Base-by-base conservation (phyloP, 192 early-diverging fungal species). In the Bifiguratus adelaidae region DNA sequence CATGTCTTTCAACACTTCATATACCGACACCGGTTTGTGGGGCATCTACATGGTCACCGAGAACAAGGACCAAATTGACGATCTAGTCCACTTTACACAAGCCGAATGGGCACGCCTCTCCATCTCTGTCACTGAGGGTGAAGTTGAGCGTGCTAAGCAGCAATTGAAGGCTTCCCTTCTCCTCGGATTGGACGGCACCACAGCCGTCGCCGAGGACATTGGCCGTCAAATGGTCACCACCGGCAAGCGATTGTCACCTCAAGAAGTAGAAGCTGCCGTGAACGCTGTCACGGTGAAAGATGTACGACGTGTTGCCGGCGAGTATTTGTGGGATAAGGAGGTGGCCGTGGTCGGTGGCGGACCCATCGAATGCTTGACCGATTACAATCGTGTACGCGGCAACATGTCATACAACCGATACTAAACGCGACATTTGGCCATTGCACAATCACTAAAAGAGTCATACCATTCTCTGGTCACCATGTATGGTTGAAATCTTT, bases 1-100 rank as follows among this genome's bases (percentile, higher is more conserved):
- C 83, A 91, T 95, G 89, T 86, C 92, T 41, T 98, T 98, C 79
- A 96, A 98, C 77, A 97, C 95, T 20, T 92, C 91, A 13, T 98
- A 98, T 80, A 83, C 83, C 30, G 95, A 98, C 68, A 96, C 92
- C 18, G 95, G 95, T 32, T 75, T 98, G 38, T 98, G 90, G 73
- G 95, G 95, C 47, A 91, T 93, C 56, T 98, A 97, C 76, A 62
- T 90, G 44, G 80, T 83, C 30, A 82, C 87, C 18, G 87, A 95
- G 67, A 85, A 88, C 68, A 70, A 71, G 52, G 70, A 71, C 52
- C 61, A 76, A 49, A 71, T 97, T 46, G 91, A 94, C 66, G 89
- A 95, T 51, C 70, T 95, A 35, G 68, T 91, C 24, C 82, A 86
- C 69, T 80, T 83, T 64, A 83, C 91, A 27, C 80, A 90, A 54